Conservation (phyloP, 176 grass and related monocot genomes). For the Otatea glauca region DNA sequence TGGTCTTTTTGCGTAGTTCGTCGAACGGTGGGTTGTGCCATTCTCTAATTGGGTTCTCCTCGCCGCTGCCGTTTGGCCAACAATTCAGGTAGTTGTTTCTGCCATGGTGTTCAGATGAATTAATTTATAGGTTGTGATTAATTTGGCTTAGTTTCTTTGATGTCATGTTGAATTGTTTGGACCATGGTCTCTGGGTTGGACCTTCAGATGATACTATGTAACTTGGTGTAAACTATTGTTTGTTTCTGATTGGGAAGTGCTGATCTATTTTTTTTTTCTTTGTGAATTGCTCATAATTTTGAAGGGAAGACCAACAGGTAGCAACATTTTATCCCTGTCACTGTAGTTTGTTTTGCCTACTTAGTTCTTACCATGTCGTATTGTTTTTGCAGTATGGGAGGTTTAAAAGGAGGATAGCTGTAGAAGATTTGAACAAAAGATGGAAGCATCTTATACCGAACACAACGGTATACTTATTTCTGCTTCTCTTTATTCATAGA, state of each 20-base stretch:
- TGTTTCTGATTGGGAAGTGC: too few relatives aligned
- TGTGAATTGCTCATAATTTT: neutral
- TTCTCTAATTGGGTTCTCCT: constrained; percentile 88
- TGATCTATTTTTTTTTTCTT: too few relatives aligned
- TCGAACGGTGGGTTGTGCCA: constrained; percentile 89
- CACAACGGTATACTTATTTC: constrained; percentile 62
- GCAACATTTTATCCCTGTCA: neutral
- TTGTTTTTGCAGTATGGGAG: constrained; percentile 66
- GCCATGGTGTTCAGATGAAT: constrained; percentile 18
- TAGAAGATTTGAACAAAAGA: constrained; percentile 91
- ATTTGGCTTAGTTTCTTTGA: too few relatives aligned
- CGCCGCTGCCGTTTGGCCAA: constrained; percentile 74
- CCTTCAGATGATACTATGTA: too few relatives aligned
- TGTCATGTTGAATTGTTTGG: too few relatives aligned
- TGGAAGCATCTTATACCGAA: constrained; percentile 92
- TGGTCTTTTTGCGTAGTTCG: constrained; percentile 74
- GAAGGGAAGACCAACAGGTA: neutral
- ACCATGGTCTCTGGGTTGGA: too few relatives aligned
- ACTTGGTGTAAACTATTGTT: too few relatives aligned
- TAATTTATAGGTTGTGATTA: too few relatives aligned
- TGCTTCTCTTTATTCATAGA: constrained; percentile 21
- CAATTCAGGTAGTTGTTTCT: constrained; percentile 62
- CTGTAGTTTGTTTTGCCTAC: constrained; percentile 10
- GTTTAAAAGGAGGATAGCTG: constrained; percentile 63
- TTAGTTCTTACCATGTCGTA: neutral